Evolutionary conservation across 768 basidiomycete genomes (phyloP).

Genomic region (Kwoniella botswanensis): DNA sequence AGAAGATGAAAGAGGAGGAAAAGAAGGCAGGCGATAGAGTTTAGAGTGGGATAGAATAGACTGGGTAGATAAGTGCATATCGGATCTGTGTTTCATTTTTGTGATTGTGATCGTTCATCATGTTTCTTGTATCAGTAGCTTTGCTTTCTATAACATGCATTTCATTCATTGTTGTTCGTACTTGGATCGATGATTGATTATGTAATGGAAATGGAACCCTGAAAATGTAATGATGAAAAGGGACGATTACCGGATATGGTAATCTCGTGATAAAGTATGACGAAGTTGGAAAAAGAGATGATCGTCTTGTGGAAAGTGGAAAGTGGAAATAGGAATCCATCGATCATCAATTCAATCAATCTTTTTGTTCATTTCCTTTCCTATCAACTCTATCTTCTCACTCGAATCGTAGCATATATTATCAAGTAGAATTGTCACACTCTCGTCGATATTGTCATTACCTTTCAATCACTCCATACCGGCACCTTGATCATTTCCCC

Average conservation of each 20-base stretch:
- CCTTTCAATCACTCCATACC: neutral
- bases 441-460: neutral
- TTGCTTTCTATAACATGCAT: too few relatives aligned
- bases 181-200: neutral
- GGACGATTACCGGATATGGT: constrained; percentile 6
- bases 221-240: constrained; percentile 13
- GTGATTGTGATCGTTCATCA: neutral
- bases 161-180: too few relatives aligned
- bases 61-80: neutral
- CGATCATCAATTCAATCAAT: constrained; percentile 8
- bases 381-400: neutral
- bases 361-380: neutral
- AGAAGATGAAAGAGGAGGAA: constrained; percentile 16
- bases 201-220: constrained; percentile 2
- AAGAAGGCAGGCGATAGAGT: neutral
- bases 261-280: neutral
- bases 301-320: neutral
- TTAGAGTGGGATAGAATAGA: neutral
- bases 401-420: neutral
- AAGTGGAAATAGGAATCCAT: neutral
- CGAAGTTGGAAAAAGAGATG: neutral
- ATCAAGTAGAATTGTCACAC: neutral
- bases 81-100: neutral
- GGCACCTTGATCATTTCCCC: neutral
- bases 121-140: too few relatives aligned